phyloP scores from a whole-genome alignment of 768 basidiomycete genomes.

The Rhodotorula toruloides region DNA sequence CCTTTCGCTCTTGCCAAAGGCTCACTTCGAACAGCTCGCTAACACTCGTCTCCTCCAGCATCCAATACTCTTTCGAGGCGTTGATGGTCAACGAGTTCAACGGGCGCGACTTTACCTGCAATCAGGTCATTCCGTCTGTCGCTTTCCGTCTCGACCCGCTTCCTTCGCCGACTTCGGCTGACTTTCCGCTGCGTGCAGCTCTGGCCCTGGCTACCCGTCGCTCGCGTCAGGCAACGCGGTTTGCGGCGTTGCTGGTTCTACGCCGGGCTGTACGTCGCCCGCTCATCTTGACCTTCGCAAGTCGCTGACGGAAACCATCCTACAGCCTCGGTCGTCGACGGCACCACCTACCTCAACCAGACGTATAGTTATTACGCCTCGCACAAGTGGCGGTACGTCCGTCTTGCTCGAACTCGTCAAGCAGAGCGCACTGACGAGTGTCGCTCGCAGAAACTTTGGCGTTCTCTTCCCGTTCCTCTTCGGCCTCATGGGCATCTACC shows the following conservation, averaged over 20 bases:
- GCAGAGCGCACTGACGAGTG: not conserved
- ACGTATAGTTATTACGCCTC: slow-evolving; percentile 23
- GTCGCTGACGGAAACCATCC: not conserved
- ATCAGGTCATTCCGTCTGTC: slow-evolving; percentile 8
- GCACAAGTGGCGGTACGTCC: slow-evolving; percentile 5
- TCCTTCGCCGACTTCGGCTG: not conserved
- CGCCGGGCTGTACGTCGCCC: slow-evolving; percentile 21
- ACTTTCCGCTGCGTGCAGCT: not conserved
- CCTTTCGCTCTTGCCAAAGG: not conserved
- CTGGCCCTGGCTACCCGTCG: slow-evolving; percentile 17
- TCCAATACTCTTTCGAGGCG: slow-evolving; percentile 37
- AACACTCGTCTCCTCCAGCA: not conserved
- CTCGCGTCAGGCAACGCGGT: slow-evolving; percentile 31
- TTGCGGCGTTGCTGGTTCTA: slow-evolving; percentile 38
- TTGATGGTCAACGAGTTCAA: slow-evolving; percentile 14
- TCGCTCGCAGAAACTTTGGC: not conserved
- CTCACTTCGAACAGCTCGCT: too few species aligned
- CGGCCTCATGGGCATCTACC: slow-evolving; percentile 43
- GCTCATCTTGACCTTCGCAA: not conserved
- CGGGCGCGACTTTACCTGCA: not conserved
- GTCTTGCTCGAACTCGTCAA: not conserved
- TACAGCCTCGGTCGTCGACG: slow-evolving; percentile 22
- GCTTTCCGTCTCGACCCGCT: too few species aligned
- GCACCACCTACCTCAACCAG: slow-evolving; percentile 33
- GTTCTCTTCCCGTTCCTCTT: slow-evolving; percentile 41